Evolutionary conservation across 768 basidiomycete genomes (phyloP).

Genomic region (Lentinula aciculospora): DNA sequence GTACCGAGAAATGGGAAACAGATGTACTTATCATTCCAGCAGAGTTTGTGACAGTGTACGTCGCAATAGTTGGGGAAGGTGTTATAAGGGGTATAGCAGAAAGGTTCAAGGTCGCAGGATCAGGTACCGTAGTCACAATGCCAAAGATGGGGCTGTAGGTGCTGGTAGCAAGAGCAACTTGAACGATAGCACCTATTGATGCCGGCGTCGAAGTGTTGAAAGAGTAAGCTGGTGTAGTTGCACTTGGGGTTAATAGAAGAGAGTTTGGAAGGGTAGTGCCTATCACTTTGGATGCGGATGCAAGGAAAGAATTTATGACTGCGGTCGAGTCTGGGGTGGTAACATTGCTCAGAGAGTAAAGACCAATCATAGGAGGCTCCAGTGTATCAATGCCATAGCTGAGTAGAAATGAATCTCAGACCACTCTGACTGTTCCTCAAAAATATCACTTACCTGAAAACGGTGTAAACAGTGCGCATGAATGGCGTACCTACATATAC

Average conservation of each 20-base stretch:
- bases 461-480: constrained; percentile 69
- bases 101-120: constrained; percentile 23
- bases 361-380: constrained; percentile 74
- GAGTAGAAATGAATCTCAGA: constrained; percentile 5
- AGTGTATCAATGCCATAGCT: constrained; percentile 73
- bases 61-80: constrained; percentile 44
- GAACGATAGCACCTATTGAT: constrained; percentile 47
- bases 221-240: constrained; percentile 56
- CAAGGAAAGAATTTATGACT: constrained; percentile 44
- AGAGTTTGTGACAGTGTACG: constrained; percentile 52
- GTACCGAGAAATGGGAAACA: constrained; percentile 38
- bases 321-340: constrained; percentile 33
- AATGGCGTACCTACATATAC: constrained; percentile 50
- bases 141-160: constrained; percentile 62
- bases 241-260: constrained; percentile 57
- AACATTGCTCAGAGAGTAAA: constrained; percentile 58
- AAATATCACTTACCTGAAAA: constrained; percentile 53
- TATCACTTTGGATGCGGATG: constrained; percentile 58
- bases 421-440: not conserved
- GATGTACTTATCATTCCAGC: constrained; percentile 49
- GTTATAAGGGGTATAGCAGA: constrained; percentile 55
- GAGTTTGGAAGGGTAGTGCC: constrained; percentile 70
- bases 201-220: constrained; percentile 66
- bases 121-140: constrained; percentile 19
- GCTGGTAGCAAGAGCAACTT: constrained; percentile 61